These are phyloP conservation scores for Evernia prunastri DNA, from an alignment of 495 filamentous ascomycete species.

Conservation along the genomic window DNA sequence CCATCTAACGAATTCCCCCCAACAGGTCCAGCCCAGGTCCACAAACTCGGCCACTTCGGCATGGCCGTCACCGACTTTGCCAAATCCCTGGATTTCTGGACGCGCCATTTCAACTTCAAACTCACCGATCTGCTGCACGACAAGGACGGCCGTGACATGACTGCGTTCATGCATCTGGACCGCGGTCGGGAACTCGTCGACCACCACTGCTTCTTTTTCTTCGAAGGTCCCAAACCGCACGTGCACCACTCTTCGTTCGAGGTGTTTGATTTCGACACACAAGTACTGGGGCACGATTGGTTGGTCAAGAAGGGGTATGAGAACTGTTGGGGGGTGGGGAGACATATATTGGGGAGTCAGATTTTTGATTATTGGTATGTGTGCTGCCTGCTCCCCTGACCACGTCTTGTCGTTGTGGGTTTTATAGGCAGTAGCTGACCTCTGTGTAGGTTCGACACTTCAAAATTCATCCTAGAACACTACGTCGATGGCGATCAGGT, in stretches of 20 bases:
- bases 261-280: slow-evolving; percentile 69
- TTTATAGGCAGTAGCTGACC: neutral
- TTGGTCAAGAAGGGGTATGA: slow-evolving; percentile 56
- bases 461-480: slow-evolving; percentile 36
- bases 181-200: slow-evolving; percentile 54
- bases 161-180: slow-evolving; percentile 60
- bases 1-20: slow-evolving; percentile 33
- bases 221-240: slow-evolving; percentile 46
- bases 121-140: slow-evolving; percentile 35
- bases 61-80: slow-evolving; percentile 55
- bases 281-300: slow-evolving; percentile 68
- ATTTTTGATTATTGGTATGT: slow-evolving; percentile 65
- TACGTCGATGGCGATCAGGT: slow-evolving; percentile 67
- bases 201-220: slow-evolving; percentile 70
- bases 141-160: slow-evolving; percentile 36
- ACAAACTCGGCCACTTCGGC: slow-evolving; percentile 73
- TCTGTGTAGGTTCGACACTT: neutral
- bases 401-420: neutral
- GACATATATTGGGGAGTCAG: slow-evolving; percentile 61
- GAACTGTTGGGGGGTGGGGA: slow-evolving; percentile 65
- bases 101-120: slow-evolving; percentile 59
- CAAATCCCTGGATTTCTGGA: slow-evolving; percentile 55
- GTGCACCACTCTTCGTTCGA: slow-evolving; percentile 71
- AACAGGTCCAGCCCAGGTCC: slow-evolving; percentile 58
- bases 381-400: neutral